Evolutionary conservation across 805 yeast species (phyloP), one percentile per base, ranked within the genome.

Genomic region (Cyberlindnera euphorbiae): DNA sequence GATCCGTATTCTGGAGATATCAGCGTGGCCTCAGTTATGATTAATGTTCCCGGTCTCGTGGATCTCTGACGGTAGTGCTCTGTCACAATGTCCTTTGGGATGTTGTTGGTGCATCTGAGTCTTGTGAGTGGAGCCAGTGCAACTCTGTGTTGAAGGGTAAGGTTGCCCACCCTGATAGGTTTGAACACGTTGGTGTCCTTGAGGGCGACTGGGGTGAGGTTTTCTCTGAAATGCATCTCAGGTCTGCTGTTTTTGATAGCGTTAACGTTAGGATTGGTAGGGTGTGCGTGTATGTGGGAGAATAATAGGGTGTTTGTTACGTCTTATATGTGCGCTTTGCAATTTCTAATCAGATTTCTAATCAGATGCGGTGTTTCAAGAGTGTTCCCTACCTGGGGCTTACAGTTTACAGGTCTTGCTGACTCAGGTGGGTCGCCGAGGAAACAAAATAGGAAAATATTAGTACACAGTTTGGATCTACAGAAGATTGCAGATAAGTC

Each of bases 1-100:
- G 22, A 19, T 15, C 71, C 61, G 30, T 77, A 72, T 21, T 50
- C 58, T 1, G 59, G 47, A 8, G 74, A 59, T 6, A 67, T 64
- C 47, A 63, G 66, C 1, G 81, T 68, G 12, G 76, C 85, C 53
- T 81, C 87, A 8, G 79, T 58, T 44, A 76, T 69, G 23, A 79
- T 42, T 42, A 81, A 56, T 16, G 82, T 69, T 17, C 86, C 86
- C 15, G 73, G 72, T 38, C 61, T 56, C 28, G 58, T 49, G 1
- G 84, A 67, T 45, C 84, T 64, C 46, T 75, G 74, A 13, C 53
- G 61, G 49, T 81, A 81, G 55, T 79, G 76, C 39, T 69, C 61
- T 11, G 58, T 52, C 42, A 67, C 17, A 1, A 40, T 62, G 38
- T 72, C 62, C 4, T 29, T 17, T 19, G 36, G 33, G 26, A 29